Evolutionary conservation across 2,329 filamentous ascomycete species (phyloP).

Genomic region (Phoma sp.): DNA sequence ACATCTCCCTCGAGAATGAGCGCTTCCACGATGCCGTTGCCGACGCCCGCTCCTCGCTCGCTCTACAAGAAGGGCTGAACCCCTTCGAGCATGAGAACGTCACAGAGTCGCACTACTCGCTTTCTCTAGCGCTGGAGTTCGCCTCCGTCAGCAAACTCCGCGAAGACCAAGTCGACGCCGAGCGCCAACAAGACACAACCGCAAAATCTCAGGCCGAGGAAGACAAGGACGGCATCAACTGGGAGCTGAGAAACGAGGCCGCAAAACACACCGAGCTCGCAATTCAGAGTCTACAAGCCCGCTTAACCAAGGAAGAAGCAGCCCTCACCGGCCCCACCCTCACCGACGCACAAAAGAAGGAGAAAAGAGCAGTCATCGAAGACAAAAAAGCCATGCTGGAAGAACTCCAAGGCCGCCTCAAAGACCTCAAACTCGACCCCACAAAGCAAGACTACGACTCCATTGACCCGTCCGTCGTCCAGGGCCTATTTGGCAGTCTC

Average conservation of each 20-base stretch:
- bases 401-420: slow-evolving; percentile 72
- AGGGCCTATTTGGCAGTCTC: slow-evolving; percentile 69
- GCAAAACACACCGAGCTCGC: slow-evolving; percentile 75
- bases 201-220: slow-evolving; percentile 42
- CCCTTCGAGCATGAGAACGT: slow-evolving; percentile 82
- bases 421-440: slow-evolving; percentile 72
- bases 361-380: slow-evolving; percentile 65
- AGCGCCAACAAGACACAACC: slow-evolving; percentile 47
- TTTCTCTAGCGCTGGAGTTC: slow-evolving; percentile 94
- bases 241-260: slow-evolving; percentile 74
- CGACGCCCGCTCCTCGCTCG: slow-evolving; percentile 79
- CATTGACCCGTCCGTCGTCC: slow-evolving; percentile 55
- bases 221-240: slow-evolving; percentile 65
- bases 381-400: slow-evolving; percentile 80
- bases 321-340: slow-evolving; percentile 59
- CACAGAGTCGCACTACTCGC: slow-evolving; percentile 95
- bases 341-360: slow-evolving; percentile 68
- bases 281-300: slow-evolving; percentile 74
- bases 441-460: slow-evolving; percentile 51
- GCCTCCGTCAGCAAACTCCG: slow-evolving; percentile 75
- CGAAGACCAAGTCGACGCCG: slow-evolving; percentile 55
- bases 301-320: slow-evolving; percentile 73
- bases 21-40: slow-evolving; percentile 87
- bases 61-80: slow-evolving; percentile 80
- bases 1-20: slow-evolving; percentile 97